Evolutionary conservation across 768 basidiomycete genomes (phyloP).

Genomic region (Suillus tomentosus): DNA sequence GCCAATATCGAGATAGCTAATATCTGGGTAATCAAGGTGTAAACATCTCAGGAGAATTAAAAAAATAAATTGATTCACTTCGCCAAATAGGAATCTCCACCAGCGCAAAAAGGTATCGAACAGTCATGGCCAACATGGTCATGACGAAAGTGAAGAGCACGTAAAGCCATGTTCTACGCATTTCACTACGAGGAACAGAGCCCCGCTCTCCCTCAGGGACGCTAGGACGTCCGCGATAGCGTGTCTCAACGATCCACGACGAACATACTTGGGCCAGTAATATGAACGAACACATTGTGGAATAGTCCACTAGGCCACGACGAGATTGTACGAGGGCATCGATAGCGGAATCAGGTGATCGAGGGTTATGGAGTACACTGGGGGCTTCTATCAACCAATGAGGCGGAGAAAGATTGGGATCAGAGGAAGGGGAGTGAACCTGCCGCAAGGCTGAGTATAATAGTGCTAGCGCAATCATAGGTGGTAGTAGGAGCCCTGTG

Average conservation of each 20-base stretch:
- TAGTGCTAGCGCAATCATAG: slow-evolving; percentile 73
- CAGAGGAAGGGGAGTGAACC: slow-evolving; percentile 28
- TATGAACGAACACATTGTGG: slow-evolving; percentile 79
- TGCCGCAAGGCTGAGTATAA: slow-evolving; percentile 54
- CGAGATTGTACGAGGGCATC: slow-evolving; percentile 67
- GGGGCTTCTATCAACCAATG: slow-evolving; percentile 84
- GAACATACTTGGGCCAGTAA: slow-evolving; percentile 78
- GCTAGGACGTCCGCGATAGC: slow-evolving; percentile 41
- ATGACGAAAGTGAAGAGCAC: slow-evolving; percentile 61
- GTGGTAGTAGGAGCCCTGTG: slow-evolving; percentile 82
- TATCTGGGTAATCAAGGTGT: slow-evolving; percentile 48
- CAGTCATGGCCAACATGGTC: slow-evolving; percentile 48
- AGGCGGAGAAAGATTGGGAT: slow-evolving; percentile 45
- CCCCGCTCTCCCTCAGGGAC: slow-evolving; percentile 68
- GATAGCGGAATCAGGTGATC: slow-evolving; percentile 44
- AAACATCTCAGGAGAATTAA: slow-evolving; percentile 2
- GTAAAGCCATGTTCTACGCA: slow-evolving; percentile 61
- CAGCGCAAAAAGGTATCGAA: slow-evolving; percentile 48
- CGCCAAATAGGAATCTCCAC: slow-evolving; percentile 63
- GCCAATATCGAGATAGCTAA: slow-evolving; percentile 74
- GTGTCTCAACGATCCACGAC: slow-evolving; percentile 73
- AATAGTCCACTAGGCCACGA: slow-evolving; percentile 74
- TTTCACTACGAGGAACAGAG: slow-evolving; percentile 78
- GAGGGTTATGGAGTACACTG: slow-evolving; percentile 48
- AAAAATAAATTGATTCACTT: slow-evolving; percentile 47